Percentiles rank a stretch among this genome's conserved stretches.
These are phyloP conservation scores for Ostreobium quekettii DNA, from an alignment of 139 green algal species.

Conservation along the genomic window DNA sequence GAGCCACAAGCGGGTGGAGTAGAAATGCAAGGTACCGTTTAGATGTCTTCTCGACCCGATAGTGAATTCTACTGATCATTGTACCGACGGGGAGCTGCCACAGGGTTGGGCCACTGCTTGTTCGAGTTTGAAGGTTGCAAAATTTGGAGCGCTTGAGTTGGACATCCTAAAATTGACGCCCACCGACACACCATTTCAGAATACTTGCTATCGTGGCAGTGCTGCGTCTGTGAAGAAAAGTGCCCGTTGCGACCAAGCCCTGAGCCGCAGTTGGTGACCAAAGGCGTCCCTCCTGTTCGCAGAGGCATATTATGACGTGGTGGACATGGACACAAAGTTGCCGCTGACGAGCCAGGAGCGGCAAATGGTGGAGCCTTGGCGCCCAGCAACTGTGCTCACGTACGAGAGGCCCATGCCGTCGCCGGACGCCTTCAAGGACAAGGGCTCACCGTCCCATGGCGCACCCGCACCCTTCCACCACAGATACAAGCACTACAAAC, in stretches of 20 bases:
- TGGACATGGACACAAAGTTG: neutral
- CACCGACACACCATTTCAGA: neutral
- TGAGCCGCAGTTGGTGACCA: too few species aligned
- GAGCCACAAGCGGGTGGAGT: too few species aligned
- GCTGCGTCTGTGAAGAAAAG: too few species aligned
- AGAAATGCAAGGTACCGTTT: too few species aligned
- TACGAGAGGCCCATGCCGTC: neutral
- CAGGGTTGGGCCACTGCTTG: too few species aligned
- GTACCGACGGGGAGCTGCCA: too few species aligned
- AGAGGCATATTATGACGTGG: neutral
- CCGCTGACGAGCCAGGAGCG: neutral
- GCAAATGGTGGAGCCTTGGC: neutral
- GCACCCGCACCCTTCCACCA: neutral
- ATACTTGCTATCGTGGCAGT: neutral
- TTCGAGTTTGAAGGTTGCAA: too few species aligned
- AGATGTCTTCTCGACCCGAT: too few species aligned
- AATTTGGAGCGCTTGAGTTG: neutral
- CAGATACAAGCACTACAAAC: constrained; percentile 1
- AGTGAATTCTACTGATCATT: too few species aligned
- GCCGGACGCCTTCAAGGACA: neutral
- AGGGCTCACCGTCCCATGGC: neutral
- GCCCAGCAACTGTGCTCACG: neutral
- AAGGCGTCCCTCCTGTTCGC: too few species aligned
- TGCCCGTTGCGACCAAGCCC: too few species aligned
- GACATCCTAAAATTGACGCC: neutral